These are phyloP conservation scores for Gymnopilus junonius DNA, from an alignment of 768 basidiomycete genomes.

Conservation along the genomic window DNA sequence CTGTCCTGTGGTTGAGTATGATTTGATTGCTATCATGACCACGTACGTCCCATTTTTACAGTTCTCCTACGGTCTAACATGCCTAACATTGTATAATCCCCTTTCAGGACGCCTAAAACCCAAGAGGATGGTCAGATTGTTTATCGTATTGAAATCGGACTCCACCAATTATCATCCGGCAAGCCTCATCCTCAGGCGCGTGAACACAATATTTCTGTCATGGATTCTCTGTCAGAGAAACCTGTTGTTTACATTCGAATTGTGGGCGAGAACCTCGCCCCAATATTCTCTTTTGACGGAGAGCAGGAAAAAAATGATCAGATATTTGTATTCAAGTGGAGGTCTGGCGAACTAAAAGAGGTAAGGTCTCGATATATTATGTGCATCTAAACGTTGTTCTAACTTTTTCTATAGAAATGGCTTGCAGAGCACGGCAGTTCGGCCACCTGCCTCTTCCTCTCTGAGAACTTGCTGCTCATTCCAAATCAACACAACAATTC, in stretches of 20 bases:
- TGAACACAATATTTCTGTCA: slow-evolving; percentile 33
- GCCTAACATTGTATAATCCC: neutral
- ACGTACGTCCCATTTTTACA: slow-evolving; percentile 26
- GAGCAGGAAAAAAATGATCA: slow-evolving; percentile 23
- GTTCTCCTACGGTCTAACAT: neutral
- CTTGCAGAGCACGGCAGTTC: slow-evolving; percentile 30
- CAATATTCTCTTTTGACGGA: slow-evolving; percentile 35
- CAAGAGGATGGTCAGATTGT: neutral
- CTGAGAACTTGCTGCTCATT: slow-evolving; percentile 35
- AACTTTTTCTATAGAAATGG: slow-evolving; percentile 19
- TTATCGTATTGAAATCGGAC: slow-evolving; percentile 25
- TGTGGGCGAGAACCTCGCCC: slow-evolving; percentile 47
- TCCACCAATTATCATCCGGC: slow-evolving; percentile 41
- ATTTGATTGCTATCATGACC: slow-evolving; percentile 46
- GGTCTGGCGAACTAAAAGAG: slow-evolving; percentile 37
- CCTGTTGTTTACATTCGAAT: slow-evolving; percentile 48
- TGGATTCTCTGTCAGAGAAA: slow-evolving; percentile 23
- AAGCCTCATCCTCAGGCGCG: slow-evolving; percentile 39
- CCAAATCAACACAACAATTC: slow-evolving; percentile 33
- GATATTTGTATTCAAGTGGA: slow-evolving; percentile 51
- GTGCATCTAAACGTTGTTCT: neutral
- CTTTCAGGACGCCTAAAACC: neutral
- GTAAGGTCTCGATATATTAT: slow-evolving; percentile 28
- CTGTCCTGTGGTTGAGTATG: slow-evolving; percentile 39
- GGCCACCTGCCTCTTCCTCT: slow-evolving; percentile 36